Percentiles rank a stretch among this genome's conserved stretches.
These are phyloP conservation scores for Pestalotiopsis sp. DNA, from an alignment of 2,329 filamentous ascomycete species.

Conservation along the genomic window DNA sequence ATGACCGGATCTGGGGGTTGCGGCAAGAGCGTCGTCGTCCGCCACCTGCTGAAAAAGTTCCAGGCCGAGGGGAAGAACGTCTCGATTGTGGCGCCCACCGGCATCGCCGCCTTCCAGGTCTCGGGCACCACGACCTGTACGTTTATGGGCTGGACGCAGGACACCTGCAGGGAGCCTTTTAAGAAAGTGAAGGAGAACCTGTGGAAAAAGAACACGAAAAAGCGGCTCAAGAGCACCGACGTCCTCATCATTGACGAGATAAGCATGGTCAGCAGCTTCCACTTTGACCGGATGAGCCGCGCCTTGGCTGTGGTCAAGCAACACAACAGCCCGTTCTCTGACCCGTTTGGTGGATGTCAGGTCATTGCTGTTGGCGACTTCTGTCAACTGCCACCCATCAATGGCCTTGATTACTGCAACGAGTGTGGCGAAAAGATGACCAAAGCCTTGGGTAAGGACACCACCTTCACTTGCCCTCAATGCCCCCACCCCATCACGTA, in stretches of 20 bases:
- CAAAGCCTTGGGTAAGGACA: not conserved
- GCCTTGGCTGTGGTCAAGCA: conserved; percentile 42
- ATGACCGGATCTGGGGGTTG: conserved; percentile 66
- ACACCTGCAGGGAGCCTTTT: conserved; percentile 44
- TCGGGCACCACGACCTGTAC: conserved; percentile 58
- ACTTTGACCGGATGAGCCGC: conserved; percentile 53
- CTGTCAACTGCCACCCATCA: conserved; percentile 61
- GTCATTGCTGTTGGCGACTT: conserved; percentile 63
- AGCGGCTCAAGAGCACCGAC: conserved; percentile 42
- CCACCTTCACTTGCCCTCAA: conserved; percentile 32
- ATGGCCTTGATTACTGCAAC: conserved; percentile 55
- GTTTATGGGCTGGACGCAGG: conserved; percentile 58
- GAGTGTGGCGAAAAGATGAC: conserved; percentile 43
- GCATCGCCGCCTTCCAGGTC: conserved; percentile 59
- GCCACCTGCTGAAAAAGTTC: conserved; percentile 46
- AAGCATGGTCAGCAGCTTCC: conserved; percentile 62
- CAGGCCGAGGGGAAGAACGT: conserved; percentile 39
- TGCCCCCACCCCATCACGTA: conserved; percentile 35
- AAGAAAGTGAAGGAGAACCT: conserved; percentile 28
- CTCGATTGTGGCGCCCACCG: conserved; percentile 60
- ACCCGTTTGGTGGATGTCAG: conserved; percentile 44
- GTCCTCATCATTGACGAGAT: conserved; percentile 68
- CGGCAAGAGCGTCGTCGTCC: conserved; percentile 60
- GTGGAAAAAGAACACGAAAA: too few relatives aligned
- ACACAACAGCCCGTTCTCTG: too few relatives aligned